Base-by-base conservation (phyloP, 495 filamentous ascomycete genomes). In the Neurospora tetrasperma region DNA sequence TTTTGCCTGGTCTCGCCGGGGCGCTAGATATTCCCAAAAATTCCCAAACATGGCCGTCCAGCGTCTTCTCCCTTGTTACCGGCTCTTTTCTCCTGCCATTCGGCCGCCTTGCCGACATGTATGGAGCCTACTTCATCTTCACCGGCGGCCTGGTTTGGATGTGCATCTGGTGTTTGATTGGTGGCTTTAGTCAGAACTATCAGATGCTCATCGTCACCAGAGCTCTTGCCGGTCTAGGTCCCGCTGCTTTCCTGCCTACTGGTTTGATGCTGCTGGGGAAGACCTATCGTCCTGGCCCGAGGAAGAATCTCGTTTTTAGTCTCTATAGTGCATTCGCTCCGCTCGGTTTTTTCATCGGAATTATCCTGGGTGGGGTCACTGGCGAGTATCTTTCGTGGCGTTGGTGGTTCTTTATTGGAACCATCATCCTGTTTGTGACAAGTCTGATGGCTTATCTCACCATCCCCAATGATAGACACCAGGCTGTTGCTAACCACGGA, bases 251-350 rank as follows among this genome's bases (percentile, higher is more conserved):
- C 69, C 81, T 96, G 27, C 93, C 93, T 4, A 89, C 91, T 4
- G 88, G 91, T 14, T 85, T 97, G 14, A 92, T 93, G 86, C 86
- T 97, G 16, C 81, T 97, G 14, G 93, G 93, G 3, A 91, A 89
- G 76, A 88, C 88, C 3, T 97, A 97, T 77, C 86, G 94, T 8
- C 94, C 94, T 0, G 94, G 93, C 0, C 93, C 92, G 8, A 84
- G 94, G 12, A 97, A 97, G 82, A 97, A 97, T 76, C 74, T 96
- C 16, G 88, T 96, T 0, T 97, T 96, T 78, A 89, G 89, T 59
- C 80, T 96, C 0, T 96, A 95, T 79, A 92, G 93, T 1, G 91
- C 90, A 0, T 89, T 89, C 74, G 93, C 93, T 0, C 89, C 90
- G 0, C 74, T 94, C 1, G 94, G 94, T 0, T 96, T 97, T 82